Conservation (phyloP, 345 rosid species). For the Trapa bicornis region DNA sequence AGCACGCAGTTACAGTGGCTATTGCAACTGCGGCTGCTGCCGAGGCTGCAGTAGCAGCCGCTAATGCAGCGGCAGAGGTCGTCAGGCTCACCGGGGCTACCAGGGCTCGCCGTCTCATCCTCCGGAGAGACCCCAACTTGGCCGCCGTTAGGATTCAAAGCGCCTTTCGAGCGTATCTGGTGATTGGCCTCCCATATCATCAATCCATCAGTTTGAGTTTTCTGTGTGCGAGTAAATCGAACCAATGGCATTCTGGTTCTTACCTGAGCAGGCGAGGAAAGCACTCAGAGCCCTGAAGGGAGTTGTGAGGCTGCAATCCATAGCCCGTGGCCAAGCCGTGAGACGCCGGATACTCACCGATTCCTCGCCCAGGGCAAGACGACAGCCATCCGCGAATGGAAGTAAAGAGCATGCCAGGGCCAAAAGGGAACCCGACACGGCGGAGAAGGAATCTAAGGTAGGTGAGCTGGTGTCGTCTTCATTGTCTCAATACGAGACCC, state of each 20-base stretch:
- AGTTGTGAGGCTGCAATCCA: constrained; percentile 79
- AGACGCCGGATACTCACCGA: constrained; percentile 30
- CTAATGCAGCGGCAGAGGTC: constrained; percentile 89
- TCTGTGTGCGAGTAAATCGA: too few species aligned
- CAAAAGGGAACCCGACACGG: constrained; percentile 20
- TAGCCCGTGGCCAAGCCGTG: constrained; percentile 63
- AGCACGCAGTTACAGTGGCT: constrained; percentile 70
- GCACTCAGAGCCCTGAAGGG: constrained; percentile 80
- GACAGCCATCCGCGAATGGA: too few species aligned
- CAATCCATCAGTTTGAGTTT: neutral
- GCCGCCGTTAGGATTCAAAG: constrained; percentile 77
- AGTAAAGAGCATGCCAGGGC: constrained; percentile 15
- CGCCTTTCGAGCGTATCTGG: constrained; percentile 68
- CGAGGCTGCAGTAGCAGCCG: constrained; percentile 83
- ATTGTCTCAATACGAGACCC: neutral
- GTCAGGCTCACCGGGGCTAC: constrained; percentile 48
- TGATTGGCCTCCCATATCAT: constrained; percentile 18
- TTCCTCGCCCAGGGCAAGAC: too few species aligned
- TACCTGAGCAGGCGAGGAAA: constrained; percentile 61
- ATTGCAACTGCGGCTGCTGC: constrained; percentile 87
- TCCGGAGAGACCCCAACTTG: constrained; percentile 15
- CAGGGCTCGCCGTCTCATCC: constrained; percentile 18
- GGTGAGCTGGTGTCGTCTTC: neutral
- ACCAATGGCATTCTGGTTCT: neutral
- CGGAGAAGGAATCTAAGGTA: constrained; percentile 33